Conservation (phyloP, 2,329 filamentous ascomycete genomes). For the Hypoxylon sp. region DNA sequence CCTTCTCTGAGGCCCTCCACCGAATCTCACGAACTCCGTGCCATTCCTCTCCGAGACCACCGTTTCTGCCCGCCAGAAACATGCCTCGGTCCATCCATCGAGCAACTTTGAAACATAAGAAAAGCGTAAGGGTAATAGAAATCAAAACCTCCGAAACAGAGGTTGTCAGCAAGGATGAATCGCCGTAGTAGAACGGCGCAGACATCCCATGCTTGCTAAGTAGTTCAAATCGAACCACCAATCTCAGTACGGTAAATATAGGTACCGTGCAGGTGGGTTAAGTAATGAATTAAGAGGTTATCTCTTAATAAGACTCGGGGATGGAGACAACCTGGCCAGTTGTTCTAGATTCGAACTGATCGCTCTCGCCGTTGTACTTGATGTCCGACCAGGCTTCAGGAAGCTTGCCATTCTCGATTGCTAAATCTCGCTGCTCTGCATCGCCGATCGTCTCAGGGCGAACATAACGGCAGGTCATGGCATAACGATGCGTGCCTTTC, state of each 20-base stretch:
- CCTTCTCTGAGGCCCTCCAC: not conserved
- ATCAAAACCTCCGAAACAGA: not conserved
- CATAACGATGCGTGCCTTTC: conserved; percentile 67
- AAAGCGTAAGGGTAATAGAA: not conserved
- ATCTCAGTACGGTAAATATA: not conserved
- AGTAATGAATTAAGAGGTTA: not conserved
- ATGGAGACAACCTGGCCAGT: conserved; percentile 9
- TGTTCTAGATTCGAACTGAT: not conserved
- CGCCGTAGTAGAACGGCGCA: not conserved
- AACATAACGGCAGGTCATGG: conserved; percentile 70
- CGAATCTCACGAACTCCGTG: not conserved
- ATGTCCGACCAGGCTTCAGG: conserved; percentile 47
- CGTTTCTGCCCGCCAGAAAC: not conserved
- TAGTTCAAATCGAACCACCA: not conserved
- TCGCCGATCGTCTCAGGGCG: conserved; percentile 62
- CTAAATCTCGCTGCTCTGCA: conserved; percentile 48
- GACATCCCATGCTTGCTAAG: not conserved
- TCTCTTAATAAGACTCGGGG: not conserved
- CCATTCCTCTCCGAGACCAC: not conserved
- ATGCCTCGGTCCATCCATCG: not conserved
- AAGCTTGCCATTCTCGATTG: conserved; percentile 54
- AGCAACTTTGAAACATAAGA: not conserved
- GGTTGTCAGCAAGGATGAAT: not conserved
- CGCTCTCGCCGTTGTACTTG: conserved; percentile 22
- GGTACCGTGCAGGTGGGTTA: too few species aligned